Percentiles rank a stretch among this genome's conserved stretches.
These are phyloP conservation scores for Dittrichia graveolens DNA, from an alignment of 129 eudicot genomes.

Conservation along the genomic window DNA sequence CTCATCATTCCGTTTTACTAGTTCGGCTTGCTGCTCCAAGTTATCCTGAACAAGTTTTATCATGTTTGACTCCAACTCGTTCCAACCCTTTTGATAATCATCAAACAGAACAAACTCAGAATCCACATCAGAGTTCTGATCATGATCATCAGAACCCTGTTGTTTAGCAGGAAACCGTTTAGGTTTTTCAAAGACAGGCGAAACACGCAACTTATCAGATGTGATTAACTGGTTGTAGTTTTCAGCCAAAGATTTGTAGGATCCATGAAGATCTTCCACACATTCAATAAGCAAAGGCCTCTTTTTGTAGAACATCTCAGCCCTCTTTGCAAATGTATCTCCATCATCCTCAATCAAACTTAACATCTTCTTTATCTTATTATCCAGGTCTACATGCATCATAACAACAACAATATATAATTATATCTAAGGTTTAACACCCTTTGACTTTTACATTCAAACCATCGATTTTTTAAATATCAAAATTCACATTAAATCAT, in stretches of 20 bases:
- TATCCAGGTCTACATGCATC: conserved; percentile 45
- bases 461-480: no score
- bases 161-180: not conserved
- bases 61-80: conserved; percentile 10
- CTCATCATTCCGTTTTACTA: conserved; percentile 34
- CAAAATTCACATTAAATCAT: no score
- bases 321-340: conserved; percentile 55
- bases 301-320: conserved; percentile 61
- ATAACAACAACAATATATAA: conserved; percentile 2
- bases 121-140: conserved; percentile 8
- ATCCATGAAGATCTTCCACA: conserved; percentile 44
- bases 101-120: conserved; percentile 3
- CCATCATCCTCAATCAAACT: conserved; percentile 51
- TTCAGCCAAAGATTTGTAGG: conserved; percentile 55
- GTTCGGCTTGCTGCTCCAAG: conserved; percentile 39
- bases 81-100: conserved; percentile 18
- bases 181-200: not conserved
- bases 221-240: conserved; percentile 39
- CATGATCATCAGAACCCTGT: conserved; percentile 7
- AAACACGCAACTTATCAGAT: not conserved
- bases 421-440: not conserved
- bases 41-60: conserved; percentile 36
- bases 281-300: conserved; percentile 46
- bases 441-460: conserved; percentile 14
- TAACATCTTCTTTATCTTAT: conserved; percentile 40